Evolutionary conservation across 1,284 basidiomycete species (phyloP), one percentile per base, ranked within the genome.

Genomic region (Sphagnurus paluster): DNA sequence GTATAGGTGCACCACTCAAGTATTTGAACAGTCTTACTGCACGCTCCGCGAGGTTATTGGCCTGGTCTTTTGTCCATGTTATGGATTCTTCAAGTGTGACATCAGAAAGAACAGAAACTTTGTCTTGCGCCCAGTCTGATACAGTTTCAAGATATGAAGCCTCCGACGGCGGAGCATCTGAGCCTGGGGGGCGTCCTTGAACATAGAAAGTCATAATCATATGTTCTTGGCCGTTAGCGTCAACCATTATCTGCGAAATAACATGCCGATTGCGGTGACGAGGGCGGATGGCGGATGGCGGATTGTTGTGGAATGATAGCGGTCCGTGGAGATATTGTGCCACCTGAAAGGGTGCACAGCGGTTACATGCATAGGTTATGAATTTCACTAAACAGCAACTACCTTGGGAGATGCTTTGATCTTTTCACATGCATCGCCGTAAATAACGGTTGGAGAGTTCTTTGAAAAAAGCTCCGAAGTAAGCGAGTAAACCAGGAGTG

Each of bases 391-490:
- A 38, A 42, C 46, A 42, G n/a, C n/a, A n/a, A n/a, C n/a, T 35
- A 92, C 90, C 65, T 75, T 77, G 35, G 80, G 68, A 20, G 90
- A 93, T 6, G 76, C 72, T 56, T 87, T 82, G 52, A 97, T 90
- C 46, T 83, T 78, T 50, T 93, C 85, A 63, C 93, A 93, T 10
- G 92, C 90, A 54, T 93, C 82, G 32, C 82, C 82, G 62, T 93
- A 94, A 41, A 97, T 72, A 23, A 94, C 91, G 1, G 91, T 93
- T 1, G 93, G 91, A 23, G 92, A 95, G 68, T 97, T 98, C 61
- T 80, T 86, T 11, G 93, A 93, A 66, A 96, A 95, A 5, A 97
- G 75, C 66, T 96, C 93, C 17, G 90, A 89, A 9, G 86, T 87
- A 26, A 95, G 76, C 9, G 90, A 87, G 57, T 95, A 93, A n/a